A percentile compares a stretch with the other conserved stretches of the same genome.
These are phyloP conservation scores for Colletotrichum australisinense DNA, from an alignment of 2,329 filamentous ascomycete genomes.

Conservation along the genomic window DNA sequence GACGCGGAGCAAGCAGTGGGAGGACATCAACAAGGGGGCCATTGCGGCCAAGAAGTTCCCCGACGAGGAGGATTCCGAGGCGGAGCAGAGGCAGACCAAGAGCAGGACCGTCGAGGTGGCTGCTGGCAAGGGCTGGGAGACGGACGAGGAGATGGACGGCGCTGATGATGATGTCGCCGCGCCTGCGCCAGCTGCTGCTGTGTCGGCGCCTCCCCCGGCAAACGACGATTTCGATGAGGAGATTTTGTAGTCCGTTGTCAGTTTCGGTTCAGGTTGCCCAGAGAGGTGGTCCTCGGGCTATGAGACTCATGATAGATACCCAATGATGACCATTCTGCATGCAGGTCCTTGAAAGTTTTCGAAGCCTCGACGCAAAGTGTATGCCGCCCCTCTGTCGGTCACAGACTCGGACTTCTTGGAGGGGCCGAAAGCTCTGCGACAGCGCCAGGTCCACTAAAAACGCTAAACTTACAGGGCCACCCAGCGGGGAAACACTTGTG, in stretches of 20 bases:
- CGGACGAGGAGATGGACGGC: slow-evolving; percentile 50
- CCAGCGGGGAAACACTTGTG: slow-evolving; percentile 12
- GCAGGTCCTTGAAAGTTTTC: neutral
- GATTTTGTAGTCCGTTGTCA: slow-evolving; percentile 28
- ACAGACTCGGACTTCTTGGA: neutral
- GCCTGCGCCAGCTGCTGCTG: neutral
- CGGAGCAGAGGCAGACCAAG: slow-evolving; percentile 32
- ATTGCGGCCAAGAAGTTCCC: slow-evolving; percentile 23
- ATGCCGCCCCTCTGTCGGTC: too few relatives aligned
- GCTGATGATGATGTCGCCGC: slow-evolving; percentile 29
- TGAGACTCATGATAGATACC: slow-evolving; percentile 36
- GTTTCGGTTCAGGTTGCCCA: neutral
- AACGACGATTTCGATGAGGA: slow-evolving; percentile 35
- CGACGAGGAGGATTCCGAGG: slow-evolving; percentile 40
- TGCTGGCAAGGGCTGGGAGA: slow-evolving; percentile 41
- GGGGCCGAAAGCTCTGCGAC: neutral
- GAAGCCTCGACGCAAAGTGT: neutral
- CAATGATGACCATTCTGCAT: slow-evolving; percentile 18
- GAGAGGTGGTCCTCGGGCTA: slow-evolving; percentile 25
- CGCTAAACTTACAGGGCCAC: slow-evolving; percentile 29
- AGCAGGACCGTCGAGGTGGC: slow-evolving; percentile 37
- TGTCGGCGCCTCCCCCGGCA: neutral
- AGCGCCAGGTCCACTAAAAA: slow-evolving; percentile 2
- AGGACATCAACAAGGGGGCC: slow-evolving; percentile 63
- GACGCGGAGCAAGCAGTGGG: slow-evolving; percentile 65